phyloP scores from a whole-genome alignment of 805 yeast genomes.

The Metschnikowia hibisci region DNA sequence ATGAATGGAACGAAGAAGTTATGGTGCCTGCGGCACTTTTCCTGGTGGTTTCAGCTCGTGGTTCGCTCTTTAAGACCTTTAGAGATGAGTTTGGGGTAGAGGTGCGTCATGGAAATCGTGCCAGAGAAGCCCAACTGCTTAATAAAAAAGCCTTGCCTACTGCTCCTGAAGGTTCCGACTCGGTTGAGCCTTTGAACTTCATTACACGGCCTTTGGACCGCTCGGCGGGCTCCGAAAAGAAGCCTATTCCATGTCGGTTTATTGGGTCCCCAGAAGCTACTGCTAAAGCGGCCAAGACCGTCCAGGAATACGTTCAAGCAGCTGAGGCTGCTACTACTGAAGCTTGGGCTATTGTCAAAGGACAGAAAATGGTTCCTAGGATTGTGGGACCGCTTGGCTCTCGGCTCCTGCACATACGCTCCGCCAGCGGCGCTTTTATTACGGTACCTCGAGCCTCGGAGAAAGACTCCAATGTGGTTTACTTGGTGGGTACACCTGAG shows the following conservation, averaged over 20 bases:
- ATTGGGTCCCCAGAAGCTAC: constrained; percentile 49
- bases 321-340: constrained; percentile 44
- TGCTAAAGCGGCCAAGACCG: constrained; percentile 47
- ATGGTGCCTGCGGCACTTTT: constrained; percentile 57
- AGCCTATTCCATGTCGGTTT: constrained; percentile 62
- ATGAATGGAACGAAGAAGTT: constrained; percentile 51
- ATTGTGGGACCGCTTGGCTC: constrained; percentile 78
- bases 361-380: constrained; percentile 51
- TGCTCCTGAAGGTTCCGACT: constrained; percentile 47
- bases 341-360: constrained; percentile 62
- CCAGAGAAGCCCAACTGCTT: constrained; percentile 48
- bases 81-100: constrained; percentile 51
- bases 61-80: constrained; percentile 55
- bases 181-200: constrained; percentile 43
- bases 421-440: constrained; percentile 52
- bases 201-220: constrained; percentile 30
- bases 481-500: constrained; percentile 56
- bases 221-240: constrained; percentile 22
- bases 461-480: constrained; percentile 48
- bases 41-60: constrained; percentile 62
- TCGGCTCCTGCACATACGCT: constrained; percentile 58
- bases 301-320: constrained; percentile 47
- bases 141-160: constrained; percentile 40
- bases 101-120: constrained; percentile 53
- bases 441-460: constrained; percentile 60